A percentile compares a stretch with the other conserved stretches of the same genome.
Evolutionary conservation across 306 rosid genomes (phyloP).

Genomic region (Cyclanthera cordifolia): DNA sequence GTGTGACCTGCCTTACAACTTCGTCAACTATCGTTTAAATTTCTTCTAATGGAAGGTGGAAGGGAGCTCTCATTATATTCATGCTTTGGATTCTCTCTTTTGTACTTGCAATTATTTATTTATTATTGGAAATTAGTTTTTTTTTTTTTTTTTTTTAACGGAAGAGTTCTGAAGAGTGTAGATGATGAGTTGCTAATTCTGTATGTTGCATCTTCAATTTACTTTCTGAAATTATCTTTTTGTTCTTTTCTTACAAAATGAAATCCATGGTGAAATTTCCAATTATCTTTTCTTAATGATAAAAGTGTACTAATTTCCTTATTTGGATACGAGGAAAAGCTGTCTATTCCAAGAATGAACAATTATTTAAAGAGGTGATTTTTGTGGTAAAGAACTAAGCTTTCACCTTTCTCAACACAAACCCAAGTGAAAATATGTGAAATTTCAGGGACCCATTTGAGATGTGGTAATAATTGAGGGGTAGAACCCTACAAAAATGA

Average conservation of each 20-base stretch:
- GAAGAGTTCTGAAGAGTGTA: background rate
- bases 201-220: background rate
- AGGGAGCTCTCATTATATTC: constrained; percentile 4
- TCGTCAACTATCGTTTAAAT: constrained; percentile 1
- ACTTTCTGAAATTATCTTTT: background rate
- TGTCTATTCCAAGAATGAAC: too few relatives aligned
- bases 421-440: background rate
- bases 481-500: background rate
- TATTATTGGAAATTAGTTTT: background rate
- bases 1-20: background rate
- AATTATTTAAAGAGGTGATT: background rate
- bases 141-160: too few relatives aligned
- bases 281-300: background rate
- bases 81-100: constrained; percentile 3
- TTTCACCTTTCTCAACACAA: background rate
- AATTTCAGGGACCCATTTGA: background rate
- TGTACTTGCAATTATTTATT: background rate
- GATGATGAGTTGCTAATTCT: background rate
- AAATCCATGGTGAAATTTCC: too few relatives aligned
- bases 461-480: background rate
- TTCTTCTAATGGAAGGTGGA: background rate
- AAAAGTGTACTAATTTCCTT: background rate
- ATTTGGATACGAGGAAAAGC: background rate
- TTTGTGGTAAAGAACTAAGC: background rate
- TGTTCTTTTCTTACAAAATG: background rate